phyloP scores from a whole-genome alignment of 768 basidiomycete genomes.

The Cystobasidium onofrii region DNA sequence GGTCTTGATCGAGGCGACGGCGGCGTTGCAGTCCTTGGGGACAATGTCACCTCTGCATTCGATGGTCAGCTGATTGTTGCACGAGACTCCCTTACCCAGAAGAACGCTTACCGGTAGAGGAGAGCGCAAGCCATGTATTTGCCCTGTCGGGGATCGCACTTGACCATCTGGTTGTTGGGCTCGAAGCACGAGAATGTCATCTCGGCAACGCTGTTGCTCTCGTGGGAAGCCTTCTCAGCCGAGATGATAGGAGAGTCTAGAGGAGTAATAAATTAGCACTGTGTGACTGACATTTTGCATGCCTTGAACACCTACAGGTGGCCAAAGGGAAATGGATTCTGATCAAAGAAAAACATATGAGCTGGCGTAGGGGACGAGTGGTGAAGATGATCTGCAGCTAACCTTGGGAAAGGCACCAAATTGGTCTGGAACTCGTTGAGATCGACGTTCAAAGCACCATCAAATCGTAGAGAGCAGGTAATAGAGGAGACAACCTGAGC shows the following conservation, averaged over 20 bases:
- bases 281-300: no score
- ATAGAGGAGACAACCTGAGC: constrained; percentile 98
- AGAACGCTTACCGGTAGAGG: constrained; percentile 39
- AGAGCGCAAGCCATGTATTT: constrained; percentile 67
- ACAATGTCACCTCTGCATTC: constrained; percentile 79
- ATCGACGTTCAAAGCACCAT: constrained; percentile 94
- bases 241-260: constrained; percentile 83
- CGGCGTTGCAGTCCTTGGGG: constrained; percentile 88
- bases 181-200: constrained; percentile 99
- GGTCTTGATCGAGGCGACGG: constrained; percentile 88
- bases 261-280: no score
- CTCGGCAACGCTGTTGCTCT: constrained; percentile 93
- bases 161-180: constrained; percentile 89
- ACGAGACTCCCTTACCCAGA: no score
- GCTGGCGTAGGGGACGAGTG: no score
- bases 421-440: constrained; percentile 98
- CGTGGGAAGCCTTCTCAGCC: constrained; percentile 83
- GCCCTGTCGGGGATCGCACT: constrained; percentile 92
- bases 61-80: constrained; percentile 52
- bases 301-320: neutral
- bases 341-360: no score
- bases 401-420: constrained; percentile 67
- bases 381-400: constrained; percentile 20
- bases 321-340: constrained; percentile 93
- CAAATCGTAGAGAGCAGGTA: constrained; percentile 93